Evolutionary conservation across 768 basidiomycete species (phyloP).

Genomic region (Dentipellis sp.): DNA sequence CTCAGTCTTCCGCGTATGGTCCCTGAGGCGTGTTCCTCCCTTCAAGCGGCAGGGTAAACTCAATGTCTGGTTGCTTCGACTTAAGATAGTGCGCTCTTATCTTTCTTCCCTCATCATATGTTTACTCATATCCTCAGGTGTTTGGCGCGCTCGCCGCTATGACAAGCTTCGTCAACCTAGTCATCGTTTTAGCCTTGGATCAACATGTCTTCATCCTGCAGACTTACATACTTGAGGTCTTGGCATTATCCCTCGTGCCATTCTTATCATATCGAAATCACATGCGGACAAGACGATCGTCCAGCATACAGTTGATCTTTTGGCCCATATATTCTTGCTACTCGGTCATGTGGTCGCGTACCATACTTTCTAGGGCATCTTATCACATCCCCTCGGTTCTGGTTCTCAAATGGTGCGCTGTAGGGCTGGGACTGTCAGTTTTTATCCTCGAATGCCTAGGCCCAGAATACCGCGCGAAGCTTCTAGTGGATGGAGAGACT

Average conservation of each 20-base stretch:
- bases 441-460: conserved; percentile 66
- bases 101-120: not conserved
- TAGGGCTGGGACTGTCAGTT: conserved; percentile 37
- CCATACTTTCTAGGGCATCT: conserved; percentile 27
- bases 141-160: conserved; percentile 38
- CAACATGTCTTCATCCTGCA: conserved; percentile 35
- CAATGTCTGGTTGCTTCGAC: conserved; percentile 41
- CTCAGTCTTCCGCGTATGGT: conserved; percentile 29
- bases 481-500: conserved; percentile 23
- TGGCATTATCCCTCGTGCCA: conserved; percentile 39
- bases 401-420: conserved; percentile 33
- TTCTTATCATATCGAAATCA: conserved; percentile 61
- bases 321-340: conserved; percentile 62
- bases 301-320: conserved; percentile 66
- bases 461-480: conserved; percentile 37
- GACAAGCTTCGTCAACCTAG: conserved; percentile 35
- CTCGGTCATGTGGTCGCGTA: conserved; percentile 51
- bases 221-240: conserved; percentile 48
- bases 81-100: conserved; percentile 54
- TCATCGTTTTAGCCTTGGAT: conserved; percentile 27
- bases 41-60: conserved; percentile 29
- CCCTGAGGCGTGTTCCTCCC: conserved; percentile 18
- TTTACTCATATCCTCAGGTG: conserved; percentile 26
- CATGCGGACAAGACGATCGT: conserved; percentile 58
- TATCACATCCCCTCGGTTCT: conserved; percentile 29